These are phyloP conservation scores for Xerocomellus chrysenteron DNA, from an alignment of 768 basidiomycete species.

Conservation along the genomic window DNA sequence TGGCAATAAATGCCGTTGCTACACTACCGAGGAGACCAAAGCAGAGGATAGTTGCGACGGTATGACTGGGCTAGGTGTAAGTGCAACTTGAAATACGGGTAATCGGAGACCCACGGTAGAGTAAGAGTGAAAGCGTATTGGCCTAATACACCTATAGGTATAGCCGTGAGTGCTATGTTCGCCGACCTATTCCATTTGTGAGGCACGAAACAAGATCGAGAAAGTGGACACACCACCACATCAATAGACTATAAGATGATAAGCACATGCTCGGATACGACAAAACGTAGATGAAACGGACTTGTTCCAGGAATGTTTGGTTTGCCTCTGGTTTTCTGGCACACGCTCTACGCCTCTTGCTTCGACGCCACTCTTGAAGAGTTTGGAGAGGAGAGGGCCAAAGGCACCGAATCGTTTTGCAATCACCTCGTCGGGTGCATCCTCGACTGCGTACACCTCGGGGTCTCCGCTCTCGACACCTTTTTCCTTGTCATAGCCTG, in stretches of 20 bases:
- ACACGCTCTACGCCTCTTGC: conserved; percentile 56
- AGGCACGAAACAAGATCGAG: neutral
- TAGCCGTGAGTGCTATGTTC: conserved; percentile 46
- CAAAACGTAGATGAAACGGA: conserved; percentile 16
- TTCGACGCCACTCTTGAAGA: conserved; percentile 51
- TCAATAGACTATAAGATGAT: conserved; percentile 35
- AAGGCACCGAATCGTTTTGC: conserved; percentile 30
- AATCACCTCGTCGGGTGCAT: conserved; percentile 28
- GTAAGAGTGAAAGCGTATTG: conserved; percentile 50
- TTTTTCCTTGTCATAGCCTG: conserved; percentile 27
- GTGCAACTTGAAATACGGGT: neutral
- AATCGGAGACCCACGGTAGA: conserved; percentile 36
- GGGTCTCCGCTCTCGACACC: neutral
- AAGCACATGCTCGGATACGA: neutral
- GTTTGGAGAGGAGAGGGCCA: conserved; percentile 34
- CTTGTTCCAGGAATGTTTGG: conserved; percentile 47
- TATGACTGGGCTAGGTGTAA: conserved; percentile 32
- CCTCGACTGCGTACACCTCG: conserved; percentile 16
- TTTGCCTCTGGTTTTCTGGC: conserved; percentile 46
- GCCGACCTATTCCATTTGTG: conserved; percentile 38
- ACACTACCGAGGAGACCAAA: conserved; percentile 45
- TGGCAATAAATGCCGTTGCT: conserved; percentile 50
- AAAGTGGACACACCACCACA: conserved; percentile 41
- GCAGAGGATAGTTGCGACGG: conserved; percentile 44
- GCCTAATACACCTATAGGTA: conserved; percentile 51